Evolutionary conservation across 1,284 basidiomycete genomes (phyloP).

Genomic region (Afroboletus lepidellus): DNA sequence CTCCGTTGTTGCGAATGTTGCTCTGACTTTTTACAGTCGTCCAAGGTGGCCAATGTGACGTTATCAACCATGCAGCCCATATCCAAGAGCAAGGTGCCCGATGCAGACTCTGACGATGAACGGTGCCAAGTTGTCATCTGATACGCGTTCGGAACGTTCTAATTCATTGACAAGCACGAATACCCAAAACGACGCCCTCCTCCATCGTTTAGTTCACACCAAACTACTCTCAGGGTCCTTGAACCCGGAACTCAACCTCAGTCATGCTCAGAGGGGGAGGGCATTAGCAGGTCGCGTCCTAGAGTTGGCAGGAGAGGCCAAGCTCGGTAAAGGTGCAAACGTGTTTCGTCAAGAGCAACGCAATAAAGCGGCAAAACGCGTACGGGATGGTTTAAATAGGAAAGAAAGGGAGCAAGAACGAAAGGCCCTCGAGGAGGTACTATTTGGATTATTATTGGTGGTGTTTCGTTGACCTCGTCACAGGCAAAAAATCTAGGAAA

Average conservation of each 20-base stretch:
- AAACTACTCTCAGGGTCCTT: slow-evolving; percentile 70
- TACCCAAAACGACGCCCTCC: slow-evolving; percentile 67
- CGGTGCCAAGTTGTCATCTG: slow-evolving; percentile 10
- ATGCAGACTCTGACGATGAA: slow-evolving; percentile 48
- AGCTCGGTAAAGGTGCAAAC: slow-evolving; percentile 70
- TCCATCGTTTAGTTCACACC: slow-evolving; percentile 76
- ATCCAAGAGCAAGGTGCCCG: slow-evolving; percentile 39
- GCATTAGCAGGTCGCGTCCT: slow-evolving; percentile 72
- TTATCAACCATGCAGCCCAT: slow-evolving; percentile 30
- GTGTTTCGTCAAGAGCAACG: slow-evolving; percentile 56
- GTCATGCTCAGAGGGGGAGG: slow-evolving; percentile 64
- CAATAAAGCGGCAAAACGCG: slow-evolving; percentile 63
- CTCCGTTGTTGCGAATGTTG: background rate
- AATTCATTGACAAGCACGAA: slow-evolving; percentile 51
- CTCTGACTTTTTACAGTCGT: slow-evolving; percentile 50
- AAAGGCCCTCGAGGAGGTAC: slow-evolving; percentile 65
- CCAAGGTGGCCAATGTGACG: slow-evolving; percentile 64
- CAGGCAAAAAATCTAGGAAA: slow-evolving; percentile 79
- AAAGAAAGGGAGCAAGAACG: slow-evolving; percentile 58
- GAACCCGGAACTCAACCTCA: slow-evolving; percentile 56
- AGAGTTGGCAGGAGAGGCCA: slow-evolving; percentile 63
- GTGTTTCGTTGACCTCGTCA: slow-evolving; percentile 7
- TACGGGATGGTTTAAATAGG: slow-evolving; percentile 63
- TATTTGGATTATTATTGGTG: background rate
- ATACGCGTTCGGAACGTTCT: background rate